Percentiles rank a stretch among this genome's conserved stretches.
Conservation (phyloP, 78 protist genomes). For the Dictyostelium brefeldianum region DNA sequence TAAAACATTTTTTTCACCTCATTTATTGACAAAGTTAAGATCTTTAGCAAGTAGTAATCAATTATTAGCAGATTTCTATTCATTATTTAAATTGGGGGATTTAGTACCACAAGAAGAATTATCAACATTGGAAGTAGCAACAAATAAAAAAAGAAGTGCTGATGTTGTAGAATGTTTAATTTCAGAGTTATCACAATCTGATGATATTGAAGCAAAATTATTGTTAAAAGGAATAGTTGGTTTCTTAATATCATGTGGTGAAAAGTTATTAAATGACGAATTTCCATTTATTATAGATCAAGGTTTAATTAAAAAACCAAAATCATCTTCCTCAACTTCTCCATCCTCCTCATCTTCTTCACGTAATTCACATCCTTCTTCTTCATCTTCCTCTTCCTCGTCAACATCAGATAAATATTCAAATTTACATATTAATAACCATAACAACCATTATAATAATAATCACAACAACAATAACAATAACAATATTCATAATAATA, state of each 20-base stretch:
- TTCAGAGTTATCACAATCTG: not conserved
- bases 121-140: not conserved
- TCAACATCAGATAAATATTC: not conserved
- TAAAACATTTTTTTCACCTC: constrained; percentile 1
- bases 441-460: not conserved
- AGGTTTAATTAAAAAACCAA: constrained; percentile 5
- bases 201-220: not conserved
- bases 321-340: not conserved
- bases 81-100: not conserved
- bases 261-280: not conserved
- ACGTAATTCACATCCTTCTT: too few species aligned
- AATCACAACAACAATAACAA: not conserved
- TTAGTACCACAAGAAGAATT: constrained; percentile 2
- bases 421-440: not conserved
- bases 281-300: constrained; percentile 5
- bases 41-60: constrained; percentile 7
- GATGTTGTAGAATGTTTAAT: constrained; percentile 19
- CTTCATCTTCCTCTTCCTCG: too few species aligned
- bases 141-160: not conserved
- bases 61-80: not conserved
- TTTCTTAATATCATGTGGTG: constrained; percentile 3
- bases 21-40: constrained; percentile 19
- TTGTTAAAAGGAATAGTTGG: constrained; percentile 2
- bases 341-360: not conserved
- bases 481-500: not conserved